Evolutionary conservation across 495 filamentous ascomycete species (phyloP).

Genomic region (Lophiotrema nucula): DNA sequence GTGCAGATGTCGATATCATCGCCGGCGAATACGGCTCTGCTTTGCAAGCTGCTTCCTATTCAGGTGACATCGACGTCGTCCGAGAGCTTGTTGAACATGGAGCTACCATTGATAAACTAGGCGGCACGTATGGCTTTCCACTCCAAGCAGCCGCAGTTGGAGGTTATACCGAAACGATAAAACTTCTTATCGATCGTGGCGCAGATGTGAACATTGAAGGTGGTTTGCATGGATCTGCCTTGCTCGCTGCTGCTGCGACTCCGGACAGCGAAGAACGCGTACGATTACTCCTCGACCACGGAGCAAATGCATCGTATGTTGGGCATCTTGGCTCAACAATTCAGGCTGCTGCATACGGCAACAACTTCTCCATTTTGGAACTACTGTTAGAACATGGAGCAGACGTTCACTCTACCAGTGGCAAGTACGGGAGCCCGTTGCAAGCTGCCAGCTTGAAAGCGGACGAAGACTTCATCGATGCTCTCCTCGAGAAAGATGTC

Average conservation of each 20-base stretch:
- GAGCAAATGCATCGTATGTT: conserved; percentile 1
- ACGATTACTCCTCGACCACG: conserved; percentile 8
- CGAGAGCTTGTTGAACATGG: conserved; percentile 6
- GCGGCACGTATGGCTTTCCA: conserved; percentile 6
- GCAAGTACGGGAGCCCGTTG: conserved; percentile 37
- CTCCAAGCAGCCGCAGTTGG: conserved; percentile 13
- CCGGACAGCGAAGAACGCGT: not conserved
- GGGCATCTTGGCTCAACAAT: conserved; percentile 30
- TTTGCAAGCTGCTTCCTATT: conserved; percentile 13
- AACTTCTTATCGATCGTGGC: conserved; percentile 13
- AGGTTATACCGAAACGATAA: not conserved
- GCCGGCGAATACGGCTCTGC: conserved; percentile 17
- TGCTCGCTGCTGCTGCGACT: conserved; percentile 7
- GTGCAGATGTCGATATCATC: conserved; percentile 14
- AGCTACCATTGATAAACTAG: conserved; percentile 1
- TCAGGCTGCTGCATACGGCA: conserved; percentile 39
- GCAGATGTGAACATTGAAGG: conserved; percentile 5
- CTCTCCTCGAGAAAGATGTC: conserved; percentile 35
- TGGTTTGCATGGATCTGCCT: conserved; percentile 5
- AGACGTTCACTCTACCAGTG: conserved; percentile 36
- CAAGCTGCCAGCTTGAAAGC: conserved; percentile 37
- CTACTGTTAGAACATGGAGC: conserved; percentile 37
- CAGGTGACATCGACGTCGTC: not conserved
- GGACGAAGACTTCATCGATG: conserved; percentile 32
- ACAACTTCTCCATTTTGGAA: conserved; percentile 34